Base-by-base conservation (phyloP, 2,329 filamentous ascomycete genomes). In the Ophiostoma piceae region DNA sequence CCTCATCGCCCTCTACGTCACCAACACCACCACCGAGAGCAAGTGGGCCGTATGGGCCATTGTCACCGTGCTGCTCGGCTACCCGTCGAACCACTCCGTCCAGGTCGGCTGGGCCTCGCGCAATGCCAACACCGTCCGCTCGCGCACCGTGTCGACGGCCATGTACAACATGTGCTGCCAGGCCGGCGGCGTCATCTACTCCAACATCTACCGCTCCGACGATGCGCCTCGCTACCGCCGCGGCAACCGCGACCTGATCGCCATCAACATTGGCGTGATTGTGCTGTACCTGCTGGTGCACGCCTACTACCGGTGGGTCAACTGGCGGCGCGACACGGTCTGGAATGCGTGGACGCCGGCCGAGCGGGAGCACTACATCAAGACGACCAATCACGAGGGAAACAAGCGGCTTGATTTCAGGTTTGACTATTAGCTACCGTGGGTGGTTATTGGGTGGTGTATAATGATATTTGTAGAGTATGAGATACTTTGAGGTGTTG, bases 91-190 rank as follows among this genome's bases (percentile, higher is more conserved):
- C 2, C 82, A 85, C 70, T 79, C 82, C 0, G 82, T 84, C 47
- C 81, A 83, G 54, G 82, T 83, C 3, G 80, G 76, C 29, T 84
- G 82, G 81, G 81, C 80, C 72, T 82, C 80, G 1, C 80, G 85
- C 67, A 90, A 90, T 74, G 84, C 86, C 2, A 87, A 88, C 72
- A 82, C 84, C 0, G 86, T 90, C 12, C 81, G 87, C 14, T 86
- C 85, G 6, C 80, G 88, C 9, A 86, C 88, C 1, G 86, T 91
- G 1, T 85, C 86, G 0, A 84, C 86, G 0, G 87, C 86, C 0
- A 78, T 87, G 19, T 90, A 90, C 77, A 90, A 89, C 74, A 84
- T 84, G 81, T 80, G 78, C 41, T 79, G 81, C 1, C 82, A 84
- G 73, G 77, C 79, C 0, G 77, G 79, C 19, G 77, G 76, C 0